phyloP scores from a whole-genome alignment of 371 early-diverging fungal species.

The Mortierella sp. region DNA sequence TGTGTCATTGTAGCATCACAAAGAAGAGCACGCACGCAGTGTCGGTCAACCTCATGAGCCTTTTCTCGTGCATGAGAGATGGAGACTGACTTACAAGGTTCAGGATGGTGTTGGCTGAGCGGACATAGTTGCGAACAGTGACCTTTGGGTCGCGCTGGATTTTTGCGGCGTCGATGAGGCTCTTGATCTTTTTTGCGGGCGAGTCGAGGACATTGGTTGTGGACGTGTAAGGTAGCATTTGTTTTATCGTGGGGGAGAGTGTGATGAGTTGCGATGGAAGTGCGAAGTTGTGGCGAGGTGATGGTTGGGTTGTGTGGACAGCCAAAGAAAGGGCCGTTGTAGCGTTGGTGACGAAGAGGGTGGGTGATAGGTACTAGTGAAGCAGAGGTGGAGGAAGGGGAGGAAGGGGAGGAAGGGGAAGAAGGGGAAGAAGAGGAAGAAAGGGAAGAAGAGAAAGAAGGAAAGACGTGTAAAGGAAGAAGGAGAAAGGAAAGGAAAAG shows the following conservation, averaged over 20 bases:
- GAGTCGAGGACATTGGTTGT: conserved; percentile 52
- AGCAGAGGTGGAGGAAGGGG: neutral
- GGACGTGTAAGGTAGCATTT: conserved; percentile 29
- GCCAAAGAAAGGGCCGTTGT: neutral
- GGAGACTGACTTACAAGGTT: conserved; percentile 27
- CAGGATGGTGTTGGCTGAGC: conserved; percentile 45
- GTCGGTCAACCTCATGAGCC: neutral
- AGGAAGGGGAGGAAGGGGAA: neutral
- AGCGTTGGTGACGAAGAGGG: neutral
- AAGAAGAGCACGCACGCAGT: neutral
- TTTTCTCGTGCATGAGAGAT: neutral
- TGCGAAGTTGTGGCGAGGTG: neutral
- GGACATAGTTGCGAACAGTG: conserved; percentile 36
- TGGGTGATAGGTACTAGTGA: neutral
- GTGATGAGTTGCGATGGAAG: neutral
- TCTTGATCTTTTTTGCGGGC: conserved; percentile 49
- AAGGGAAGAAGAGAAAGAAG: neutral
- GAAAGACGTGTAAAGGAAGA: neutral
- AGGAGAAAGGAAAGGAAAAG: neutral
- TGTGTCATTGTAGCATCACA: neutral
- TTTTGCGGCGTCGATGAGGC: conserved; percentile 21
- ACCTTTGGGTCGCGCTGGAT: conserved; percentile 36
- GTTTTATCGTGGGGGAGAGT: neutral
- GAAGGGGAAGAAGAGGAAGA: neutral
- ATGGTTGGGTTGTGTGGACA: neutral